Conservation (phyloP, 768 basidiomycete species). For the Rhodotorula graminis region DNA sequence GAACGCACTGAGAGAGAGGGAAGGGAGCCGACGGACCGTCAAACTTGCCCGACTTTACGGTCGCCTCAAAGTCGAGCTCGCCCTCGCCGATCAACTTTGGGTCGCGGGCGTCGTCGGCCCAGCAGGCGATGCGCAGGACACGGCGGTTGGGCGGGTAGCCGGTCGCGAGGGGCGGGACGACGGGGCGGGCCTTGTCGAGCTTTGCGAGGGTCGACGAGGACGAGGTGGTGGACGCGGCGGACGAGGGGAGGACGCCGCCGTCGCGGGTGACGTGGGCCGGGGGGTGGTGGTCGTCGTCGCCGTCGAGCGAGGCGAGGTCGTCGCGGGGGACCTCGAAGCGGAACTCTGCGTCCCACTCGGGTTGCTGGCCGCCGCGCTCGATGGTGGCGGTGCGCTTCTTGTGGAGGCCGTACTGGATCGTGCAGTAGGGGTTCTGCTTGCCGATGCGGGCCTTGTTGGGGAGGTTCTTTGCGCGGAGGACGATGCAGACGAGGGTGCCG, state of each 20-base stretch:
- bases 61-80: slow-evolving; percentile 68
- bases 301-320: neutral
- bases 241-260: slow-evolving; percentile 55
- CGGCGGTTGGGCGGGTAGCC: slow-evolving; percentile 43
- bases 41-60: slow-evolving; percentile 78
- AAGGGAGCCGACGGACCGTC: slow-evolving; percentile 61
- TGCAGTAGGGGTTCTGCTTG: slow-evolving; percentile 84
- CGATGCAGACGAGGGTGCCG: slow-evolving; percentile 77
- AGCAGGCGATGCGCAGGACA: slow-evolving; percentile 70
- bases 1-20: too few relatives aligned
- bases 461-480: slow-evolving; percentile 57
- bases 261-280: slow-evolving; percentile 41
- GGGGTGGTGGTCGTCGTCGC: slow-evolving; percentile 41
- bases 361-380: slow-evolving; percentile 84
- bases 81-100: slow-evolving; percentile 76
- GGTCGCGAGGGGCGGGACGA: slow-evolving; percentile 31
- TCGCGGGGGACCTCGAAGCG: slow-evolving; percentile 61
- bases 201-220: too few relatives aligned
- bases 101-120: slow-evolving; percentile 69
- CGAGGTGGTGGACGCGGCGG: slow-evolving; percentile 20
- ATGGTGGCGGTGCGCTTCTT: slow-evolving; percentile 69
- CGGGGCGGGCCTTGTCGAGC: slow-evolving; percentile 39
- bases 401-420: slow-evolving; percentile 60
- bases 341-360: slow-evolving; percentile 85
- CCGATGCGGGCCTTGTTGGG: slow-evolving; percentile 62